Evolutionary conservation across 2,329 filamentous ascomycete species (phyloP), one percentile per base, ranked within the genome.

Genomic region (Fusarium sp.): DNA sequence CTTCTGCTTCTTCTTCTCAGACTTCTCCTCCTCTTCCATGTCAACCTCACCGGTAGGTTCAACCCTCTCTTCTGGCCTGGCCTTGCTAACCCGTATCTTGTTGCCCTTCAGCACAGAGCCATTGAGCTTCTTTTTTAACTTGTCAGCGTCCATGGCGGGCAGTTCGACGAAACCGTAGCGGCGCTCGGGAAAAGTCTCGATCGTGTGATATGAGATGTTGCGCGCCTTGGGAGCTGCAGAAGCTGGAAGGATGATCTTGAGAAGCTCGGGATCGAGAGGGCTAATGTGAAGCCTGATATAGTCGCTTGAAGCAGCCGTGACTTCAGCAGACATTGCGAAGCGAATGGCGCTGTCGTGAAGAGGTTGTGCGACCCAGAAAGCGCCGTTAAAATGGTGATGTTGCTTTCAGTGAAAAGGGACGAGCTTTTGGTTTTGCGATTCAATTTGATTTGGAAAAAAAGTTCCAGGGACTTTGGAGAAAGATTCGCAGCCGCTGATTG

Each of bases 91-190:
- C 62, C 89, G 89, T 74, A 98, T 88, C 80, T 97, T 98, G 63
- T 86, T 85, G 11, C 96, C 96, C 77, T 92, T 96, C 58, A 99
- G 82, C 24, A 93, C 91, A 3, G 91, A 88, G 31, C 95, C 95
- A 83, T 97, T 92, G 49, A 98, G 86, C 82, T 96, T 98, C 82
- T 92, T 95, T 82, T 91, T 93, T 55, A 98, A 81, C 79, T 94
- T 97, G n/a, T 95, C 92, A 12, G 95, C 96, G 70, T 97, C 94
- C 80, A 89, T 88, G 5, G 78, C 81, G 1, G 94, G 94, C 37
- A 99, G 81, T 46, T 97, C 94, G 63, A 98, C 84, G 81, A 92
- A 99, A 57, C 95, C 96, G 88, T 93, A 99, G 54, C 88, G 91
- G 77, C 89, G 92, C 70, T 99, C 96, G 16, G 95, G 95, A 68